A percentile compares a stretch with the other conserved stretches of the same genome.
Evolutionary conservation across 768 basidiomycete species (phyloP).

Genomic region (Tephrocybe sp.): DNA sequence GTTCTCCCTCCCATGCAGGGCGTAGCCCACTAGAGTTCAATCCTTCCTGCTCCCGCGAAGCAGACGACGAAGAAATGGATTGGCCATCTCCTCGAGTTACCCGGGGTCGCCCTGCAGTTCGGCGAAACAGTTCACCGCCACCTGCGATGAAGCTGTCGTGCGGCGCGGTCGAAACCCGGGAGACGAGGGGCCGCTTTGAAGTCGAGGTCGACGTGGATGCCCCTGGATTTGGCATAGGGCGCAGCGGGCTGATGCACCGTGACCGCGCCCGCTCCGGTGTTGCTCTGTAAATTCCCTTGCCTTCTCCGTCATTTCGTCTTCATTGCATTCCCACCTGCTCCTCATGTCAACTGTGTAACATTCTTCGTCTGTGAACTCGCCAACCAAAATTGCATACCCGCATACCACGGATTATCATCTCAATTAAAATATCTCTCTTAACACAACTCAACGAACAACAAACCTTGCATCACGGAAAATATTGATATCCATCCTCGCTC

Average conservation of each 20-base stretch:
- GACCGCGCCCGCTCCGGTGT: conserved; percentile 26
- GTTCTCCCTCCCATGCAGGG: conserved; percentile 39
- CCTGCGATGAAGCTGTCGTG: conserved; percentile 42
- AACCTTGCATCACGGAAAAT: conserved; percentile 5
- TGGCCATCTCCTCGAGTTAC: conserved; percentile 37
- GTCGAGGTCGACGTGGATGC: conserved; percentile 48
- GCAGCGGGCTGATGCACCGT: conserved; percentile 57
- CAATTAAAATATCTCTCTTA: conserved; percentile 4
- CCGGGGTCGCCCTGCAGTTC: conserved; percentile 47
- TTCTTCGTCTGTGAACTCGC: conserved; percentile 4
- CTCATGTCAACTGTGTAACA: conserved; percentile 6
- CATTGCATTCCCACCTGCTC: conserved; percentile 3
- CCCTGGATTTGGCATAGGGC: conserved; percentile 62
- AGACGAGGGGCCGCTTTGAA: conserved; percentile 52
- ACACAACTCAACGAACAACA: background rate
- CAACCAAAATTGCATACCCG: conserved; percentile 8
- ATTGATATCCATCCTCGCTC: conserved; percentile 4
- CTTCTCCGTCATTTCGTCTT: background rate
- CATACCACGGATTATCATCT: conserved; percentile 11
- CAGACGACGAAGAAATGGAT: conserved; percentile 37
- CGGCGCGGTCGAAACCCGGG: conserved; percentile 27
- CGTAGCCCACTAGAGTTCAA: conserved; percentile 11
- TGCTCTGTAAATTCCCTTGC: conserved; percentile 9
- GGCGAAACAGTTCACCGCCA: conserved; percentile 59
- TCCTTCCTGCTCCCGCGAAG: conserved; percentile 17